Evolutionary conservation across 2,329 filamentous ascomycete species (phyloP), one percentile per base, ranked within the genome.

Genomic region (Cladosporium oxysporum): DNA sequence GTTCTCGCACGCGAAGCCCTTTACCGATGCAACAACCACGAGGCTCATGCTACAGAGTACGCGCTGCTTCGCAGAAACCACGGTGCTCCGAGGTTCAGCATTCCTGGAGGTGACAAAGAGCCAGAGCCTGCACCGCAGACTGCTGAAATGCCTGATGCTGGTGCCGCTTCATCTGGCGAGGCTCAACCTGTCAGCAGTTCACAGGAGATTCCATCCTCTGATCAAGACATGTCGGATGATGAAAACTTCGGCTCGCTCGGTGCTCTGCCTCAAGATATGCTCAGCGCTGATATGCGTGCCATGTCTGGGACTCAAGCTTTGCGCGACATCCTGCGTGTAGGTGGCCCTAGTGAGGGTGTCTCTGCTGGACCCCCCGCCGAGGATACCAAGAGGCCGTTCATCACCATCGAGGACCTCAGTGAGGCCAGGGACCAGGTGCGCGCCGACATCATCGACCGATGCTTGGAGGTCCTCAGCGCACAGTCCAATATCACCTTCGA

Each of bases 401-500:
- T 88, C 35, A 90, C 91, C 0, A 84, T 93, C 66, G 91, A 97
- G 66, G 90, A 93, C 69, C 83, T 99, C 7, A 91, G 97, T 68
- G 85, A 86, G 37, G 86, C 91, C 76, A 88, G 95, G 55, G 83
- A 85, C 5, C 85, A 83, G n/a, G 82, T 98, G 49, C 87, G 92
- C 47, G 83, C 87, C 23, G 89, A 91, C 65, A 80, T 98, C 64
- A 93, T 98, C 66, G 93, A 97, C 72, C 90, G 92, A 66, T 96
- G 91, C 70, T 83, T 99, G 26, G 93, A 97, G 73, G 88, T 98
- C 37, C 88, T 99, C 62, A 91, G 94, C 76, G 89, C 90, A 44
- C 93, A 98, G 71, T 90, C 93, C 16, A 89, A 91, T 71, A 88
- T 94, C 12, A 96, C 95, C 0, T 95, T 97, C 72, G 94, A 98